A percentile compares a stretch with the other conserved stretches of the same genome.
Conservation (phyloP, 2,329 filamentous ascomycete species). For the Pseudogymnoascus sp. region DNA sequence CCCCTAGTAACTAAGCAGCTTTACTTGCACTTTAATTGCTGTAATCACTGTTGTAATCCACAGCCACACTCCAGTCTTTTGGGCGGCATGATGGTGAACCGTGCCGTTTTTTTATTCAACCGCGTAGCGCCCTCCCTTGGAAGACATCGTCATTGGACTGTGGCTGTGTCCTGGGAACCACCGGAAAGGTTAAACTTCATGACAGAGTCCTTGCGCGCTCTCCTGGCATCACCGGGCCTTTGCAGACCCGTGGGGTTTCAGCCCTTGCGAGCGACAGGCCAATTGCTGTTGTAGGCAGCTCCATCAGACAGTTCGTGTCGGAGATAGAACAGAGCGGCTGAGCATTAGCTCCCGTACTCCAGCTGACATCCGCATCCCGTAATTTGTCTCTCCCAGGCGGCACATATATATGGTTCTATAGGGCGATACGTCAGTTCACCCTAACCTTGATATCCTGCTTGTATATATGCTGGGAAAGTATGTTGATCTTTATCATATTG, state of each 20-base stretch:
- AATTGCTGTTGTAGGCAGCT: neutral
- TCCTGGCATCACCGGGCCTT: neutral
- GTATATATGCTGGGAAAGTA: neutral
- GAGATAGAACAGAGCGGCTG: neutral
- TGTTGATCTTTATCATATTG: neutral
- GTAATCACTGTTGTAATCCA: too few relatives aligned
- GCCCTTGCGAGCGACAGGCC: neutral
- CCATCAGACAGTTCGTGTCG: slow-evolving; percentile 1
- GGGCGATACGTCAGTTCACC: neutral
- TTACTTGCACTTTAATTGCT: too few relatives aligned
- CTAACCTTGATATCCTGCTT: neutral
- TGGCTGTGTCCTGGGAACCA: neutral
- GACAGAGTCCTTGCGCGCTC: neutral
- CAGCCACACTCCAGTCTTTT: too few relatives aligned
- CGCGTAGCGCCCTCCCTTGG: neutral
- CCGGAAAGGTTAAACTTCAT: neutral
- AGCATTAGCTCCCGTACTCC: neutral
- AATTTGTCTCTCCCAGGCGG: neutral
- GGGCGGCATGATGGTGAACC: too few relatives aligned
- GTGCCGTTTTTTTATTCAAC: too few relatives aligned
- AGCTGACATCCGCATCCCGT: neutral
- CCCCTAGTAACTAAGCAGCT: too few relatives aligned
- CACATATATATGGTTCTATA: neutral
- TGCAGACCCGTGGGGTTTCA: neutral
- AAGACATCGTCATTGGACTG: neutral